Conservation (phyloP, 768 basidiomycete genomes). For the Boletus edulis region DNA sequence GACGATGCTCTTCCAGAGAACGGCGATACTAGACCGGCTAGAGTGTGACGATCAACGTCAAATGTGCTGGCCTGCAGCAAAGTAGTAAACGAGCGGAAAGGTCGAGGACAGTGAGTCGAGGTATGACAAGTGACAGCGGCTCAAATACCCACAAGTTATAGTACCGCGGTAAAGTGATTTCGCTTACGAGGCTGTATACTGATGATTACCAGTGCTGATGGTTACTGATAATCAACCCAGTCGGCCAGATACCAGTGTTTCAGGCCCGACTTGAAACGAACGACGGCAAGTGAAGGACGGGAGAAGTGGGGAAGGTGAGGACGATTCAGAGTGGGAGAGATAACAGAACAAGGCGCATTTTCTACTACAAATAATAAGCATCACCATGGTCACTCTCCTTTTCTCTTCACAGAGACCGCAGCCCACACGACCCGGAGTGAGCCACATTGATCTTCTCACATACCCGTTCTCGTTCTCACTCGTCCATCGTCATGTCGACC, state of each 20-base stretch:
- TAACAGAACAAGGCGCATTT: no score
- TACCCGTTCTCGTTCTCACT: not conserved
- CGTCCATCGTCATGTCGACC: no score
- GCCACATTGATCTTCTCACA: no score
- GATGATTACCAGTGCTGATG: not conserved
- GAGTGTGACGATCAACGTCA: constrained; percentile 69
- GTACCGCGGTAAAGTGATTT: not conserved
- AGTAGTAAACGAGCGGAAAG: not conserved
- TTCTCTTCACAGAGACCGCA: no score
- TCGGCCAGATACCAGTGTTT: not conserved
- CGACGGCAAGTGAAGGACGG: not conserved
- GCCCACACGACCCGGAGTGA: no score
- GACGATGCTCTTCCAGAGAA: constrained; percentile 52
- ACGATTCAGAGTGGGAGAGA: not conserved
- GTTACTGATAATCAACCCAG: not conserved
- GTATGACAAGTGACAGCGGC: not conserved
- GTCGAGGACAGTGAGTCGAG: not conserved
- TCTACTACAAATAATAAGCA: no score
- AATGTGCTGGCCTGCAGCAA: constrained; percentile 44
- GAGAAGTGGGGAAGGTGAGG: not conserved
- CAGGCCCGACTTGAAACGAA: not conserved
- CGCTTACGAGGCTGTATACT: not conserved
- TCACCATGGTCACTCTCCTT: no score
- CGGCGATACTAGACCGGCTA: constrained; percentile 41
- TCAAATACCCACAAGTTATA: constrained; percentile 10